These are phyloP conservation scores for Saccharomycopsis fodiens DNA, from an alignment of 805 yeast species.

Conservation along the genomic window DNA sequence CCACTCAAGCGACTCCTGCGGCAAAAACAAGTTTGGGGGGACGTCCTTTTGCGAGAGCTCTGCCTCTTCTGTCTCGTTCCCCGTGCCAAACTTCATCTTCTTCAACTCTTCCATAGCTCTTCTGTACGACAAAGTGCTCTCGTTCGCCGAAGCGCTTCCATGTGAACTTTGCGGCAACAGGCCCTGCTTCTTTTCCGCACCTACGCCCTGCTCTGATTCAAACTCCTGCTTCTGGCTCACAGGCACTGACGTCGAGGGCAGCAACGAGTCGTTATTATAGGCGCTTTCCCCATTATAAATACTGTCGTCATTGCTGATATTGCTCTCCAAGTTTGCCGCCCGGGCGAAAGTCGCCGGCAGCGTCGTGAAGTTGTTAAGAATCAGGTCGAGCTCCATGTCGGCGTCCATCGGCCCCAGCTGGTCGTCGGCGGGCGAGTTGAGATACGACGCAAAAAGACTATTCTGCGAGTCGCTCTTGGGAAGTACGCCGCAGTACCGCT, in stretches of 20 bases:
- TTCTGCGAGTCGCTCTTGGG: background rate
- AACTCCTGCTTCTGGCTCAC: background rate
- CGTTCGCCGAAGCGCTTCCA: too few relatives aligned
- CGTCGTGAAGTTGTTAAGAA: conserved; percentile 7
- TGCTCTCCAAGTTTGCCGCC: background rate
- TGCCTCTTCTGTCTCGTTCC: background rate
- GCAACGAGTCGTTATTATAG: background rate
- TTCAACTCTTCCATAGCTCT: conserved; percentile 7
- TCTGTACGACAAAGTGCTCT: conserved; percentile 3
- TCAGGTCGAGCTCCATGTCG: conserved; percentile 6
- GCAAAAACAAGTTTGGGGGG: conserved; percentile 15
- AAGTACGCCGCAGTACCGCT: conserved; percentile 3
- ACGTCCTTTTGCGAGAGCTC: conserved; percentile 2
- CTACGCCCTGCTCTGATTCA: too few relatives aligned
- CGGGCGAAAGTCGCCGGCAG: background rate
- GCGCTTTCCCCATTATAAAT: too few relatives aligned
- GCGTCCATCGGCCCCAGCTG: background rate
- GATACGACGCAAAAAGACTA: conserved; percentile 1
- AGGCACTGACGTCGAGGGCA: conserved; percentile 4
- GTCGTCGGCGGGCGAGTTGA: background rate
- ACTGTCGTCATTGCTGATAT: conserved; percentile 1
- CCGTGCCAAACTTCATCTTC: conserved; percentile 11
- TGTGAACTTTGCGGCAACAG: too few relatives aligned
- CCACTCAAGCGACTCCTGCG: conserved; percentile 16
- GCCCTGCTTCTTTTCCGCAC: background rate